Percentiles rank a stretch among this genome's conserved stretches.
Conservation (phyloP, 176 grass and related monocot genomes). For the Urochloa ruziziensis region DNA sequence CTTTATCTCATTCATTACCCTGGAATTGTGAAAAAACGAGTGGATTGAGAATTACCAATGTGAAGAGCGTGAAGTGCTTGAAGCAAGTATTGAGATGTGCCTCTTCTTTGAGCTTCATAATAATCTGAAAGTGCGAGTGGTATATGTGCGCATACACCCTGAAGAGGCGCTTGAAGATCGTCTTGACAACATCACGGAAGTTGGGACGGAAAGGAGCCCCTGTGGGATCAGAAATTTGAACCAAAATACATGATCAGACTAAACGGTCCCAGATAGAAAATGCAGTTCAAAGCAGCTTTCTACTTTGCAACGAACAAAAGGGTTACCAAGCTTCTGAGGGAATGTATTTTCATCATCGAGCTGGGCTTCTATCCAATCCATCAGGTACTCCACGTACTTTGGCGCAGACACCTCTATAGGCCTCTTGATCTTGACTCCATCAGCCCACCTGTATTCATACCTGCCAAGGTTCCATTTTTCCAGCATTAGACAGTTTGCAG, state of each 20-base stretch:
- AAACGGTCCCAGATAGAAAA: background rate
- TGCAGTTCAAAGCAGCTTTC: background rate
- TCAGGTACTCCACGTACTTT: conserved; percentile 92
- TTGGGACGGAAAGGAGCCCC: conserved; percentile 84
- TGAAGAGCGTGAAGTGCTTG: conserved; percentile 92
- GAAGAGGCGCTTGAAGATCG: conserved; percentile 97
- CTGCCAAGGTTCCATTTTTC: conserved; percentile 26
- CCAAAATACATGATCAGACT: conserved; percentile 3
- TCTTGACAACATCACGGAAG: conserved; percentile 70
- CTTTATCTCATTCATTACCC: background rate
- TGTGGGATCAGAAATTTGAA: conserved; percentile 3
- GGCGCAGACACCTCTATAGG: conserved; percentile 84
- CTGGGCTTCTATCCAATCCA: conserved; percentile 87
- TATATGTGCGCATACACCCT: conserved; percentile 91
- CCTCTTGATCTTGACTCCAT: conserved; percentile 86
- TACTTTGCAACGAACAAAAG: background rate
- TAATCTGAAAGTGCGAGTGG: conserved; percentile 85
- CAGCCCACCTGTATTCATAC: conserved; percentile 94
- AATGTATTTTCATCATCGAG: conserved; percentile 88
- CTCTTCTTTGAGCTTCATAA: conserved; percentile 84
- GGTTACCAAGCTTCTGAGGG: conserved; percentile 82
- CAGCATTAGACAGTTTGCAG: background rate
- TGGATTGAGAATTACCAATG: conserved; percentile 50
- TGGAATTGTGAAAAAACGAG: background rate
- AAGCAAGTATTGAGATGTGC: conserved; percentile 98